These are phyloP conservation scores for Lactuca saligna DNA, from an alignment of 129 eudicot genomes.

Conservation along the genomic window DNA sequence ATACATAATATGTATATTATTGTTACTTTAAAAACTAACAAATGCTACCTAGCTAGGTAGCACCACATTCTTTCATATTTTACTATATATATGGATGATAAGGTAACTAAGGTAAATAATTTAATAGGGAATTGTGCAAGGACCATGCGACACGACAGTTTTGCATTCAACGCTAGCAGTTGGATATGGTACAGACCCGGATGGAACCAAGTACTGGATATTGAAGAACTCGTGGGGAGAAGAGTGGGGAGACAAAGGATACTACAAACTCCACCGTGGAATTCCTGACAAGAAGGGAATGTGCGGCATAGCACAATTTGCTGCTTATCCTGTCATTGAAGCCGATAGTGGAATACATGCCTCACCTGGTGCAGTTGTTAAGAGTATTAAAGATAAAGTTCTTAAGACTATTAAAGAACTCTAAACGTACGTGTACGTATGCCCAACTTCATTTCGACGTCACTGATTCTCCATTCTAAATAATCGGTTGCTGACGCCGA, in stretches of 20 bases:
- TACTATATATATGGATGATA: no score
- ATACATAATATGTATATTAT: not conserved
- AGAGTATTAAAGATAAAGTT: no score
- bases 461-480: no score
- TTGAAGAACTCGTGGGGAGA: constrained; percentile 20
- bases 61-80: not conserved
- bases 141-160: constrained; percentile 55
- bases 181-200: constrained; percentile 38
- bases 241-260: constrained; percentile 18
- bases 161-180: constrained; percentile 71
- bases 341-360: not conserved
- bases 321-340: not conserved
- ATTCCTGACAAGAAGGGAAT: not conserved
- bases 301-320: not conserved
- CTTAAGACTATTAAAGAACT: no score
- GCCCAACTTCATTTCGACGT: no score
- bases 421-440: no score
- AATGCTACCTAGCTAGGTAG: no score
- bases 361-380: no score
- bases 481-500: no score
- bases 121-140: constrained; percentile 57
- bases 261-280: not conserved
- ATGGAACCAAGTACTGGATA: constrained; percentile 76
- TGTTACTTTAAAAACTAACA: not conserved
- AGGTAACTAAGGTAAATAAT: no score